Evolutionary conservation across 805 yeast species (phyloP).

Genomic region (Metschnikowia hibisci): DNA sequence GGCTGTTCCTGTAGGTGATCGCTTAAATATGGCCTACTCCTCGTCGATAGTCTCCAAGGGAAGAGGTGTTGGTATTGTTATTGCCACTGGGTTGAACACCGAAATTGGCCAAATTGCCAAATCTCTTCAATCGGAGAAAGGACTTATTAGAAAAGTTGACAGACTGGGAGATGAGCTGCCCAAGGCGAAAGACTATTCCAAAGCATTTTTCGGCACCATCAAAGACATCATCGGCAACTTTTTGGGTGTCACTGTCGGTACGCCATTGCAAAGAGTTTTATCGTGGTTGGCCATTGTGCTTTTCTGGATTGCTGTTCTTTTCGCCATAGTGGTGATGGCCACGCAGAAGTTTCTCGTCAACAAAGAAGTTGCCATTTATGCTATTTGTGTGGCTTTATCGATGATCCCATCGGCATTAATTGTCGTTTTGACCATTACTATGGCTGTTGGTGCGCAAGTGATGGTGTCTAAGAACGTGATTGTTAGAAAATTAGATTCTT

Average conservation of each 20-base stretch:
- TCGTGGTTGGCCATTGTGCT: constrained; percentile 72
- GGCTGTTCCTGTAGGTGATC: constrained; percentile 63
- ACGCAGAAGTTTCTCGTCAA: constrained; percentile 73
- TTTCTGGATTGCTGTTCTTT: constrained; percentile 73
- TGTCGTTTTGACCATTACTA: constrained; percentile 78
- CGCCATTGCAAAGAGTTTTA: constrained; percentile 74
- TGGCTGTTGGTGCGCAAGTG: constrained; percentile 77
- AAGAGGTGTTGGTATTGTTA: constrained; percentile 65
- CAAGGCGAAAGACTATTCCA: constrained; percentile 39
- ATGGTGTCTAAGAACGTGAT: constrained; percentile 69
- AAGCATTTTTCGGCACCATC: constrained; percentile 45
- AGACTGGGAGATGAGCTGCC: constrained; percentile 41
- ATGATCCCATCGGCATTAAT: constrained; percentile 81
- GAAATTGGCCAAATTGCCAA: constrained; percentile 72
- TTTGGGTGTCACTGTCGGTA: constrained; percentile 73
- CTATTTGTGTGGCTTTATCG: constrained; percentile 77
- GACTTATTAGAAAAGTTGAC: constrained; percentile 38
- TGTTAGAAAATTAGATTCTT: constrained; percentile 71
- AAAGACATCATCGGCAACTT: constrained; percentile 61
- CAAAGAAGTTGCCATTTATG: constrained; percentile 80
- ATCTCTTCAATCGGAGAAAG: constrained; percentile 26
- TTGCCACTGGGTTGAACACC: constrained; percentile 64
- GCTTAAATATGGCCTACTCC: constrained; percentile 66
- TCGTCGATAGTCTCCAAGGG: constrained; percentile 73
- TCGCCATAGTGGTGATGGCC: constrained; percentile 85